Base-by-base conservation (phyloP, 768 basidiomycete genomes). In the Pleurotus cornucopiae region DNA sequence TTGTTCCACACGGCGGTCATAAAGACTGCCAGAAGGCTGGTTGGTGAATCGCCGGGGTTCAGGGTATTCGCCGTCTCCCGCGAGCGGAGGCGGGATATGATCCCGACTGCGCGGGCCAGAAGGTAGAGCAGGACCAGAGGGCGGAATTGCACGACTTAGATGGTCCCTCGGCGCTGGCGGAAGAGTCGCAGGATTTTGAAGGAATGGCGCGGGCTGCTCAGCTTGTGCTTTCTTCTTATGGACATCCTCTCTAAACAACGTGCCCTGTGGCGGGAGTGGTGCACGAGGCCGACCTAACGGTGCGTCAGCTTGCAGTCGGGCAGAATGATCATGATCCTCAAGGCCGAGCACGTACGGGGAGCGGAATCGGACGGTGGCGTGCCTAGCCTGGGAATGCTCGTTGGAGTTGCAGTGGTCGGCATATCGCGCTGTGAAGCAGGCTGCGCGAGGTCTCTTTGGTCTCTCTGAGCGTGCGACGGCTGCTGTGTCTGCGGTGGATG, bases 191-290 rank as follows among this genome's bases (percentile, higher is more conserved):
- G 39, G 30, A 20, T 37, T 23, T 39, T 37, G 21, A 3, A 20
- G n/a, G 20, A 41, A 16, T 16, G 48, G 57, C 14, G 56, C 26
- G 11, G 41, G 20, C 21, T 21, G 49, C 25, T 44, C 44, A 6
- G 45, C 39, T 48, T 20, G 41, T n/a, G 34, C 51, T 43, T 53
- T 30, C 53, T 57, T 46, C 59, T 60, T 46, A 47, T 57, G 54
- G 2, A 57, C 43, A 23, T 60, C 60, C 49, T 70, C 70, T 13
- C 67, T 70, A 56, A 76, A 80, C 5, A 71, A 69, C 16, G 67
- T 63, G 4, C 62, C 60, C 63, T 82, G 80, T 9, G 79, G 73
- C 2, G 78, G 78, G 9, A 82, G 66, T 0, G 79, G 80, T 1
- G 59, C 63, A 52, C 80, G 69, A 58, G 67, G 73, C 13, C 70